Evolutionary conservation across 495 filamentous ascomycete genomes (phyloP), one percentile per base, ranked within the genome.

Genomic region (Jackrogersella multiformis): DNA sequence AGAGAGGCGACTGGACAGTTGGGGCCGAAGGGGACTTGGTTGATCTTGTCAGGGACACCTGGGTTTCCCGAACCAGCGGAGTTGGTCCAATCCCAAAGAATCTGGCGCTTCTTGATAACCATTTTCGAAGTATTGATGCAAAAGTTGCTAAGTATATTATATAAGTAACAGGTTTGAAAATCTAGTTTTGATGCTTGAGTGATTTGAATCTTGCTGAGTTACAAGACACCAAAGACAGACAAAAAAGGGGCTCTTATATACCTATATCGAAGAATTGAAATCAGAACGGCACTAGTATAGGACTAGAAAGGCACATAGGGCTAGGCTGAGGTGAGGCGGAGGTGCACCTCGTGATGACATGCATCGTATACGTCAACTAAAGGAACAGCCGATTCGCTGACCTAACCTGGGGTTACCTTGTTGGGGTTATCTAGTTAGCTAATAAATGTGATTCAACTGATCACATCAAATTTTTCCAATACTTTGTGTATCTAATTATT

Each of bases 31-130:
- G 62, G 66, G 10, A 73, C 67, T 39, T 73, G 70, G 38, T 70
- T 74, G 21, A 83, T 79, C 24, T 78, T 70, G 23, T 73, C 65
- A 15, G 73, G 72, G n/a, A 68, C 9, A 24, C 77, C 72, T 42
- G 66, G 66, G 24, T 69, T 66, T 16, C 61, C 66, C 12, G 57
- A 24, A 34, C 70, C 66, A 39, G 59, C 60, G 9, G 79, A 75
- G 70, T 81, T 82, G 48, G 80, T 81, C 76, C 74, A 83, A 64
- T 82, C 80, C 80, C 80, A 83, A 45, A 82, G 76, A 34, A 82
- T 76, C 61, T 75, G 77, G 16, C 80, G 72, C 69, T 82, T 82
- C 52, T 68, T 67, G 53, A 73, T 69, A 39, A 67, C 70, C 70
- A 70, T 73, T 61, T 58, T 70, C 1, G 32, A n/a, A n/a, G 13